phyloP scores from a whole-genome alignment of 169 alveolate species.

The Blepharisma undulans region DNA sequence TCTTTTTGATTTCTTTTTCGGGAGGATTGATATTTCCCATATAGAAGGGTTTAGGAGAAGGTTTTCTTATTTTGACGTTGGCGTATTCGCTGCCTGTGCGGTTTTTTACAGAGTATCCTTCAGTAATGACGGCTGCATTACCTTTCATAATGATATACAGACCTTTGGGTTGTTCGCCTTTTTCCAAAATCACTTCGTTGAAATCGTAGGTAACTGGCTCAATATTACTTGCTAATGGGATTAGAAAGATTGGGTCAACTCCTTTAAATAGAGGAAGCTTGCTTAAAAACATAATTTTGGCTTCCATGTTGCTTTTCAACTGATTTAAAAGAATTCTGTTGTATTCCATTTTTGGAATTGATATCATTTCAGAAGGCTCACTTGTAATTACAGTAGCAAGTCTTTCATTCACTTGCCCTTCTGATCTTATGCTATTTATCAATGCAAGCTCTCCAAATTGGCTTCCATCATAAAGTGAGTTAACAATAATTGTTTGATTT shows the following conservation, averaged over 20 bases:
- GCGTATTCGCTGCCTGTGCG: neutral
- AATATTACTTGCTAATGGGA: conserved; percentile 33
- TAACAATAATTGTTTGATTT: neutral
- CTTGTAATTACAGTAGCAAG: conserved; percentile 2
- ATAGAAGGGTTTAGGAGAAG: neutral
- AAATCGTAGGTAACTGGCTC: neutral
- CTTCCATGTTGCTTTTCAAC: neutral
- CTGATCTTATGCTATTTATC: neutral
- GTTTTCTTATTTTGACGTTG: conserved; percentile 21
- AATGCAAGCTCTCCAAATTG: conserved; percentile 25
- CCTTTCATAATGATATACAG: neutral
- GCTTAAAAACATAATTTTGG: neutral
- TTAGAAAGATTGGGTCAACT: neutral
- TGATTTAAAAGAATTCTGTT: neutral
- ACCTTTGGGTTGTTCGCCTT: conserved; percentile 21
- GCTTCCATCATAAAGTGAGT: conserved; percentile 29
- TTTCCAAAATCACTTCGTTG: conserved; percentile 2
- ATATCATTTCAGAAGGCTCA: neutral
- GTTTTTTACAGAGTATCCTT: neutral
- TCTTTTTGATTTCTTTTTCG: neutral
- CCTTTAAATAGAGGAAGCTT: conserved; percentile 28
- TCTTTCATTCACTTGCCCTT: conserved; percentile 1
- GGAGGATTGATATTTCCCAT: conserved; percentile 18
- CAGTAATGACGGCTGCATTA: neutral
- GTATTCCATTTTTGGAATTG: conserved; percentile 1